phyloP scores from a whole-genome alignment of 2,329 filamentous ascomycete genomes.

The Ceratocystis destructans region DNA sequence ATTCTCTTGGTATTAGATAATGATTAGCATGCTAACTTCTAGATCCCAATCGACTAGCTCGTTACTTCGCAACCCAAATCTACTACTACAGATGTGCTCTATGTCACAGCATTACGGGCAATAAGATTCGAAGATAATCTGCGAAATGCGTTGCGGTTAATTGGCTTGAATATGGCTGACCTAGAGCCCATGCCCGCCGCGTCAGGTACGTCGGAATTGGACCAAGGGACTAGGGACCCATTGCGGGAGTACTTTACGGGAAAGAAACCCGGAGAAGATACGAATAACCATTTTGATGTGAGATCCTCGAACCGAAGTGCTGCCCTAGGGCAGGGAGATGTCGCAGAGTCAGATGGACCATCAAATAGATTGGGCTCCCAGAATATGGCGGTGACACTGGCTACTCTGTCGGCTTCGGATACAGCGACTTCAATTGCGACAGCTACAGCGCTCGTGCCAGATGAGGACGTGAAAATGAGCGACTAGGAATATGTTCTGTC shows the following conservation, averaged over 20 bases:
- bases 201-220: background rate
- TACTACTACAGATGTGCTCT: constrained; percentile 1
- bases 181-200: background rate
- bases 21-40: background rate
- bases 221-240: background rate
- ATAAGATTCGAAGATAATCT: constrained; percentile 1
- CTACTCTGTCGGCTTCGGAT: background rate
- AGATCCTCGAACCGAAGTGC: background rate
- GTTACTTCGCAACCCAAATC: constrained; percentile 18
- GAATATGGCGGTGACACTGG: background rate
- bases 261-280: background rate
- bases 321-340: background rate
- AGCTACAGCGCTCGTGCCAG: background rate
- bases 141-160: constrained; percentile 7
- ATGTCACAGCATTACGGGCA: background rate
- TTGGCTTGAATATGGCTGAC: background rate
- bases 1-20: background rate
- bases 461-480: constrained; percentile 4
- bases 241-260: background rate
- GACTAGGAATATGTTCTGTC: background rate
- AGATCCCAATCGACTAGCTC: background rate
- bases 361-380: background rate
- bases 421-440: background rate
- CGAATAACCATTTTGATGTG: background rate
- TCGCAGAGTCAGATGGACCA: background rate